phyloP scores from a whole-genome alignment of 1,284 basidiomycete genomes.

The Phaffia rhodozyma region DNA sequence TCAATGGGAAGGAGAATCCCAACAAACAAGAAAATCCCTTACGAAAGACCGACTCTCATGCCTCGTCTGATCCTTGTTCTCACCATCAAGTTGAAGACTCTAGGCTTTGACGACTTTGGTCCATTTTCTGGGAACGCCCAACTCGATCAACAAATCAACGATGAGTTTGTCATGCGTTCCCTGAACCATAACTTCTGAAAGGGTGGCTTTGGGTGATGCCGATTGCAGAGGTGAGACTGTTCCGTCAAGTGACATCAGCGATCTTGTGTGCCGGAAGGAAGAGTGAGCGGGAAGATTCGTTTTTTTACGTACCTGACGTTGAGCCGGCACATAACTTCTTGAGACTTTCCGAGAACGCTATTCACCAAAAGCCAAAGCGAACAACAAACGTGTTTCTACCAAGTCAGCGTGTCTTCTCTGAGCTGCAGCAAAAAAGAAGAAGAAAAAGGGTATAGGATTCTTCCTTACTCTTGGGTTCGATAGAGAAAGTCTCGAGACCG shows the following conservation, averaged over 20 bases:
- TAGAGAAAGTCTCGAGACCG: slow-evolving; percentile 13
- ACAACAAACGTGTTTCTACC: too few relatives aligned
- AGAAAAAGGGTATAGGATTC: neutral
- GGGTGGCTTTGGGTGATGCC: slow-evolving; percentile 4
- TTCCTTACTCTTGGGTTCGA: slow-evolving; percentile 13
- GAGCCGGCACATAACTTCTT: slow-evolving; percentile 11
- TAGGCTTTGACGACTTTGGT: neutral
- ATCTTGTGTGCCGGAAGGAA: neutral
- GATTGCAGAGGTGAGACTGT: slow-evolving; percentile 10
- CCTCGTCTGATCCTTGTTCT: too few relatives aligned
- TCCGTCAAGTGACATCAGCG: neutral
- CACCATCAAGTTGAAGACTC: too few relatives aligned
- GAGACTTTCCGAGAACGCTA: slow-evolving; percentile 14
- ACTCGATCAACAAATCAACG: neutral
- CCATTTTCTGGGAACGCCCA: slow-evolving; percentile 14
- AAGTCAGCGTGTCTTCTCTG: too few relatives aligned
- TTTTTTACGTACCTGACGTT: neutral
- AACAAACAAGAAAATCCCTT: too few relatives aligned
- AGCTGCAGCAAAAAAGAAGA: too few relatives aligned
- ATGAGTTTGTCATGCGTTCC: slow-evolving; percentile 17
- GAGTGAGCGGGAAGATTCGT: neutral
- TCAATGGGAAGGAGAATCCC: too few relatives aligned
- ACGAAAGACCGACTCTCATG: too few relatives aligned
- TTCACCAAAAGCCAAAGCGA: neutral
- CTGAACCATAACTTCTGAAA: slow-evolving; percentile 15